Percentiles rank a stretch among this genome's conserved stretches.
Conservation (phyloP, 176 grass and related monocot species). For the Hsuehochloa calcarea region DNA sequence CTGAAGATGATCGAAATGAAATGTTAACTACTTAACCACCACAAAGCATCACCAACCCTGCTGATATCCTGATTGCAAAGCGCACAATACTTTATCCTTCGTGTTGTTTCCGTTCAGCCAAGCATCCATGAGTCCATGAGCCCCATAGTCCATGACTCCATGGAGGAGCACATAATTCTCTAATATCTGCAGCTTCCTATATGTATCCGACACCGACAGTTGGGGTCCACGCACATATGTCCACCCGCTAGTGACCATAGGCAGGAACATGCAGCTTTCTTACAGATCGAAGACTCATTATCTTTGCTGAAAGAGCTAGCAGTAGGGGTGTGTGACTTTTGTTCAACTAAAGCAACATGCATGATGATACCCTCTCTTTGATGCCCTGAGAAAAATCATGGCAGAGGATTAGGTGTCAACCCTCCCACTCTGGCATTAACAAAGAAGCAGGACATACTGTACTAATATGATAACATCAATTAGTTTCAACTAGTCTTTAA, state of each 20-base stretch:
- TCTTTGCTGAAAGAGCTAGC: neutral
- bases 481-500: conserved; percentile 7
- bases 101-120: neutral
- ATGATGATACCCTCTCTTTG: neutral
- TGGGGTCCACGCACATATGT: neutral
- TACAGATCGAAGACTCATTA: neutral
- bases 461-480: conserved; percentile 10
- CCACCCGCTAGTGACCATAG: neutral
- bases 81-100: neutral
- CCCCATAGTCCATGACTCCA: neutral
- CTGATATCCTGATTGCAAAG: neutral
- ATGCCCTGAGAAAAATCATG: conserved; percentile 16
- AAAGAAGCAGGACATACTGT: conserved; percentile 22
- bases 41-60: conserved; percentile 25
- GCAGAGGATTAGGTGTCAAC: conserved; percentile 24
- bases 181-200: neutral
- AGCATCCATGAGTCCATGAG: neutral
- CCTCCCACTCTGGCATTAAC: conserved; percentile 30
- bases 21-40: conserved; percentile 17
- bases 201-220: neutral
- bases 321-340: neutral
- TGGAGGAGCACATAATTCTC: neutral
- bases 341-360: conserved; percentile 22
- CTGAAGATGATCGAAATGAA: neutral
- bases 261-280: neutral